These are phyloP conservation scores for Basidioascus undulatus DNA, from an alignment of 768 basidiomycete genomes.

Conservation along the genomic window DNA sequence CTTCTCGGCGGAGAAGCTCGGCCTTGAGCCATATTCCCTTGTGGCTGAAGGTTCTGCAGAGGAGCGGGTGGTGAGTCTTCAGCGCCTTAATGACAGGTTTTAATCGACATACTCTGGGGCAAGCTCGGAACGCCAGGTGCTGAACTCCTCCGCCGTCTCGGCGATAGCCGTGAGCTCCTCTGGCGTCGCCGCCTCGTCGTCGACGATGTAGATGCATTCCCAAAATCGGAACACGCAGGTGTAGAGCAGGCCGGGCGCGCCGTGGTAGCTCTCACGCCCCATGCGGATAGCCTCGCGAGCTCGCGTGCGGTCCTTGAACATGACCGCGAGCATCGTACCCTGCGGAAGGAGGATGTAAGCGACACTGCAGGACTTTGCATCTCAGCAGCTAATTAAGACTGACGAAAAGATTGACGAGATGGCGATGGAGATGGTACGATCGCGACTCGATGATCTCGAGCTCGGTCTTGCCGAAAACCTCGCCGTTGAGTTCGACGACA, in stretches of 20 bases:
- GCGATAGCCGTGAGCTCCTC: conserved; percentile 1
- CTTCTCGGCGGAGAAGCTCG: neutral
- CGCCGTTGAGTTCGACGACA: conserved; percentile 5
- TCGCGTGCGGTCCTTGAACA: conserved; percentile 2
- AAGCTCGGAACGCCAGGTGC: no score
- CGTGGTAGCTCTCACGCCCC: neutral
- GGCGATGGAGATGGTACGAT: neutral
- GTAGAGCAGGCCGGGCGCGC: conserved; percentile 7
- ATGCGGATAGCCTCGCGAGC: neutral
- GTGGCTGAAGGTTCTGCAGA: no score
- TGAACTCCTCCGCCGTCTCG: neutral
- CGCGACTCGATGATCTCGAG: neutral
- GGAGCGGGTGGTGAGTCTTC: no score
- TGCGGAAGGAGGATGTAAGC: conserved; percentile 6
- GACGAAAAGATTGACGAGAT: no score
- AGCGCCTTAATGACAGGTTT: no score
- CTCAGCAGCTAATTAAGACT: no score
- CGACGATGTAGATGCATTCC: conserved; percentile 5
- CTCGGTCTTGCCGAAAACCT: conserved; percentile 4
- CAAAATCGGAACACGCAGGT: conserved; percentile 5
- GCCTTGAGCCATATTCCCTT: conserved; percentile 11
- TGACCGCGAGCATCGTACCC: conserved; percentile 3
- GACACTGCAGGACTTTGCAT: no score
- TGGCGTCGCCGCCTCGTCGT: neutral
- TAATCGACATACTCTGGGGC: no score